Base-by-base conservation (phyloP, 306 rosid species). In the Cicer pinnatifidum region DNA sequence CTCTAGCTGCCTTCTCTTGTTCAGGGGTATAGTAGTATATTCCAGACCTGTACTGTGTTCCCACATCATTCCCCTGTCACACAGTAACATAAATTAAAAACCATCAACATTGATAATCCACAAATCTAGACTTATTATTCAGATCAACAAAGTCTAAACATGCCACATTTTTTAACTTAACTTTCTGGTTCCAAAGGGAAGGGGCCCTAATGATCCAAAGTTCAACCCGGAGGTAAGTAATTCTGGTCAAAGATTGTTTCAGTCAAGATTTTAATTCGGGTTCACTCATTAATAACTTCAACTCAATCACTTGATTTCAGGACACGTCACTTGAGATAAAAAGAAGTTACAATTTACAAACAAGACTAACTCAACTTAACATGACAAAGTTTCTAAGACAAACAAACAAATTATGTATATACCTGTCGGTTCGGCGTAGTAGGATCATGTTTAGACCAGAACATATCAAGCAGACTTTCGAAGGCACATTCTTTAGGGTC, bases 371-470 rank as follows among this genome's bases (percentile, higher is more conserved):
- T 82, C 38, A 41, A 66, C 40, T 82, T 38, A 41, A 47, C 52
- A 51, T 10, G 44, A 73, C 8, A 45, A 16, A 69, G 53, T 69
- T 52, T n/a, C 19, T 13, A 61, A 47, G 28, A 40, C 3, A 80
- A 45, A 46, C 5, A 12, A 54, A 52, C 40, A 73, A 10, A 7
- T 43, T 3, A 28, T 1, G 6, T 7, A 52, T 28, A 40, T 46
- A 89, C 97, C 98, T 93, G 98, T 8, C 98, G 93, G 83, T 93
- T 89, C n/a, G 71, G 85, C 39, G 96, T 83, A 64, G 98, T 93
- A 15, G 98, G 98, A 71, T 93, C 97, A 64, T 93, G 98, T 53
- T 85, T 85, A 59, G 84, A 82, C 92, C 96, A 93, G 85, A 93
- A 91, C 10, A 13, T 63, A 71, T 93, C 98, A 66, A 93, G 96